Percentiles rank a stretch among this genome's conserved stretches.
Conservation (phyloP, 805 yeast genomes). For the Metschnikowia borealis region DNA sequence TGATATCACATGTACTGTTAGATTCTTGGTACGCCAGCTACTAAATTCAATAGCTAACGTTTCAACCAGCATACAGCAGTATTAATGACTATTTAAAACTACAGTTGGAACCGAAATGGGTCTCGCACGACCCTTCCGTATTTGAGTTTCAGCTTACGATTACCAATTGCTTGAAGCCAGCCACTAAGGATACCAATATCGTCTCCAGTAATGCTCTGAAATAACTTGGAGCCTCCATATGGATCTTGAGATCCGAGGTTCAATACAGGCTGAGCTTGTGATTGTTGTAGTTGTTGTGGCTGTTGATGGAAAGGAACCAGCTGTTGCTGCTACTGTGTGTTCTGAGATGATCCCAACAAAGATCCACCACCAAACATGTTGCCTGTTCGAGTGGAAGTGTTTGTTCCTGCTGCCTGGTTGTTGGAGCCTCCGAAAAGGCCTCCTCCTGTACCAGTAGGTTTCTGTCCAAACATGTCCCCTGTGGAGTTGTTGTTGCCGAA, state of each 20-base stretch:
- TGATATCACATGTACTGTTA: no score
- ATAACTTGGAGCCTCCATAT: slow-evolving; percentile 75
- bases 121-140: no score
- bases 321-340: slow-evolving; percentile 20
- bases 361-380: slow-evolving; percentile 23
- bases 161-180: no score
- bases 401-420: slow-evolving; percentile 9
- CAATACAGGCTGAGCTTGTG: slow-evolving; percentile 2
- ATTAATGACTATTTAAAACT: no score
- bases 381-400: slow-evolving; percentile 10
- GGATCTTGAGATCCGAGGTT: slow-evolving; percentile 50
- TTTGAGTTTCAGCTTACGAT: no score
- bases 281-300: slow-evolving; percentile 19
- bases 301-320: slow-evolving; percentile 8
- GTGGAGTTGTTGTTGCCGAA: slow-evolving; percentile 19
- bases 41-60: no score
- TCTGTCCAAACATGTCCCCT: slow-evolving; percentile 31
- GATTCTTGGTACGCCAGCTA: no score
- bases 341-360: slow-evolving; percentile 20
- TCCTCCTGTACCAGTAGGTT: slow-evolving; percentile 15
- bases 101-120: no score
- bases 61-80: no score
- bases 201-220: slow-evolving; percentile 40
- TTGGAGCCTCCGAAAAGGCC: slow-evolving; percentile 22
- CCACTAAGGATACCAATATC: no score